Base-by-base conservation (phyloP, 306 rosid genomes). In the Prinsepia uniflora region DNA sequence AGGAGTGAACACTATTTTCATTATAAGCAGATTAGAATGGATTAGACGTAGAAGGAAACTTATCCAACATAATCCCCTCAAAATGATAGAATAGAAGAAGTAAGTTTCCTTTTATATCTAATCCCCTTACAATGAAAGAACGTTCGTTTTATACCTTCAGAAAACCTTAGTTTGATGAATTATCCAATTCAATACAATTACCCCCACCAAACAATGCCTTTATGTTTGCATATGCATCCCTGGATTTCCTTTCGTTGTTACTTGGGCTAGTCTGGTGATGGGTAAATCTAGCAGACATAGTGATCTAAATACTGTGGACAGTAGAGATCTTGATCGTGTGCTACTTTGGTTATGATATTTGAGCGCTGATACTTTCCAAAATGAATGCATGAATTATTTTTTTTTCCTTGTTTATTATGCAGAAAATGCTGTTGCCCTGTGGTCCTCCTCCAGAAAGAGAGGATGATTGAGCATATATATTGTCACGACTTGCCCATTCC, bases 371-470 rank as follows among this genome's bases (percentile, higher is more conserved):
- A 50, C 14, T 70, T 11, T 9, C 64, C 46, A 59, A 43, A 24
- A 22, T 43, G 17, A 45, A 7, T 57, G 3, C 5, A 36, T 61
- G 65, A 61, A 15, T 62, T 34, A 36, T 36, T 72, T 41, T 63
- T 47, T 45, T 34, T 8, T 15, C 17, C 36, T 2, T 30, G 36
- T 42, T 64, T 60, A 0, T 18, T 75, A 34, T 56, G 81, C 86
- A 90, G 98, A 92, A 88, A 85, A 92, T 92, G 98, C 96, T 92
- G 41, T 75, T 92, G 81, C 98, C 98, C 42, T 92, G 98, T 42
- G 96, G 98, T 62, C 85, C 91, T 62, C 96, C 96, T 62, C 96
- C 98, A 1, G 98, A 92, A 65, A 88, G 93, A 76, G 96, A 92
- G 76, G 93, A 92, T 42, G 98, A 92, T 65, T 90, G 78, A 84